phyloP scores from a whole-genome alignment of 1,139 yeast genomes.

The Saccharomyces hybrid region DNA sequence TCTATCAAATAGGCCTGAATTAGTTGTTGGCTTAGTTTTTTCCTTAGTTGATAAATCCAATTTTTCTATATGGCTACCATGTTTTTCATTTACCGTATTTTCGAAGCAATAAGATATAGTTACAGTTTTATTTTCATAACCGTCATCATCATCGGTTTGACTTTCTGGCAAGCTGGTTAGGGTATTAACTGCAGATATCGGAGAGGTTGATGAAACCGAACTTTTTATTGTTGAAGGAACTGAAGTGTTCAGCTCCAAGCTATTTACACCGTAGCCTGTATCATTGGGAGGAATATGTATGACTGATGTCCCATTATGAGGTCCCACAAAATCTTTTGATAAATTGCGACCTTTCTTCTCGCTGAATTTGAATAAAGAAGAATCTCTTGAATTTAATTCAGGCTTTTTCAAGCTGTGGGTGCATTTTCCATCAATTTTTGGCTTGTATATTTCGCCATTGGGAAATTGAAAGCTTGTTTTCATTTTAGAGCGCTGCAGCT shows the following conservation, averaged over 20 bases:
- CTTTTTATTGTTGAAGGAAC: not conserved
- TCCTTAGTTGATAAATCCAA: not conserved
- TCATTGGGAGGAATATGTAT: not conserved
- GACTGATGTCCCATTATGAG: not conserved
- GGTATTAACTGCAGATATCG: not conserved
- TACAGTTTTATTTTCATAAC: constrained; percentile 6
- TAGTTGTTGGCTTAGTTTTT: not conserved
- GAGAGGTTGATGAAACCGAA: not conserved
- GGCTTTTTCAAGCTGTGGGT: not conserved
- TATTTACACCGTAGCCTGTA: not conserved
- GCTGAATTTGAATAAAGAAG: not conserved
- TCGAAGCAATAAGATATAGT: not conserved
- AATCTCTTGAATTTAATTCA: not conserved
- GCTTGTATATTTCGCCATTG: not conserved
- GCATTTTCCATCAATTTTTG: not conserved
- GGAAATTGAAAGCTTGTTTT: not conserved
- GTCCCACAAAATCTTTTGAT: not conserved
- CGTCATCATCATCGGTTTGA: constrained; percentile 3
- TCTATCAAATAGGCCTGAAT: not conserved
- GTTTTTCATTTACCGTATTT: constrained; percentile 2
- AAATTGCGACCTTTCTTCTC: not conserved
- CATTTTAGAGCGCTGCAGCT: not conserved
- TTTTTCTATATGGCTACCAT: not conserved
- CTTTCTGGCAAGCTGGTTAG: constrained; percentile 1
- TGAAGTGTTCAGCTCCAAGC: not conserved